A percentile compares a stretch with the other conserved stretches of the same genome.
Conservation (phyloP, 1,139 yeast species). For the Zygotorulaspora mrakii region DNA sequence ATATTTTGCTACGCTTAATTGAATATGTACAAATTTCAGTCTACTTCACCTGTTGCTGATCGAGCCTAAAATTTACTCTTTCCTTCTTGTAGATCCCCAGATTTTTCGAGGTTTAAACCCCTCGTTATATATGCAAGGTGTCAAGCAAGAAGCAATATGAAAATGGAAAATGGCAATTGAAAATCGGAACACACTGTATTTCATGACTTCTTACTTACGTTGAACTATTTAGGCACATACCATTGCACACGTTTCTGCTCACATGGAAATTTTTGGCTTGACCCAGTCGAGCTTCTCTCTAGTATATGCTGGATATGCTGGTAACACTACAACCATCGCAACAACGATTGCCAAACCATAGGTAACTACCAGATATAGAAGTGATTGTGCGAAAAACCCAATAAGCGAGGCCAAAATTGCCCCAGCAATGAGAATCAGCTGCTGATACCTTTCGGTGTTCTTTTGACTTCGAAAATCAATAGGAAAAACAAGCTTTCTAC, state of each 20-base stretch:
- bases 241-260: not conserved
- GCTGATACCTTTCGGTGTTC: slow-evolving; percentile 18
- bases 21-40: too few relatives aligned
- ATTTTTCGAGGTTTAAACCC: slow-evolving; percentile 3
- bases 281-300: slow-evolving; percentile 30
- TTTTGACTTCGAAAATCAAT: slow-evolving; percentile 34
- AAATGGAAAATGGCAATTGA: not conserved
- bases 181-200: too few relatives aligned
- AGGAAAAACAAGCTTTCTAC: slow-evolving; percentile 28
- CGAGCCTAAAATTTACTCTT: too few relatives aligned
- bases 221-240: not conserved
- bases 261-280: slow-evolving; percentile 16
- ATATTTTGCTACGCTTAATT: too few relatives aligned
- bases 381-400: slow-evolving; percentile 30
- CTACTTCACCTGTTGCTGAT: too few relatives aligned
- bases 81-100: slow-evolving; percentile 10
- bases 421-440: slow-evolving; percentile 19
- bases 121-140: slow-evolving; percentile 7
- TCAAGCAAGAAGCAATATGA: slow-evolving; percentile 6
- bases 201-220: slow-evolving; percentile 3
- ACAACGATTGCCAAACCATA: slow-evolving; percentile 22
- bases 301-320: slow-evolving; percentile 32
- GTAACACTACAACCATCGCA: slow-evolving; percentile 24
- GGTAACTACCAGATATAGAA: slow-evolving; percentile 16
- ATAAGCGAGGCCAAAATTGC: slow-evolving; percentile 23